These are phyloP conservation scores for Butyriboletus loyo DNA, from an alignment of 768 basidiomycete genomes.

Conservation along the genomic window DNA sequence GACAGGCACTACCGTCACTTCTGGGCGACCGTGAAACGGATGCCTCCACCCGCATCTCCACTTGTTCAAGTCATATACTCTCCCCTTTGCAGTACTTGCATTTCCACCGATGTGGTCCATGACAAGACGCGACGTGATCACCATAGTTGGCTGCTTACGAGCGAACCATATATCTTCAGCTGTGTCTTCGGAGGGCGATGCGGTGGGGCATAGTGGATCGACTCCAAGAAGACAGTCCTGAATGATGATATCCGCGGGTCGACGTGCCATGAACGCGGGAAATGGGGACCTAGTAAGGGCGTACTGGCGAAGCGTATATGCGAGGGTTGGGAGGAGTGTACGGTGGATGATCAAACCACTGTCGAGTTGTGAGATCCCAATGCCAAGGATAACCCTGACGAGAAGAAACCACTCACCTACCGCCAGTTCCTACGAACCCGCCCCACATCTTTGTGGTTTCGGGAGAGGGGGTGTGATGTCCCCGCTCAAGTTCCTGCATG, in stretches of 20 bases:
- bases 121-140: slow-evolving; percentile 41
- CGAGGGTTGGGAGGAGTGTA: slow-evolving; percentile 34
- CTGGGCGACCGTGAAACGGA: slow-evolving; percentile 39
- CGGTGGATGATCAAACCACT: slow-evolving; percentile 44
- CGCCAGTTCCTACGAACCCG: slow-evolving; percentile 42
- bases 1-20: slow-evolving; percentile 36
- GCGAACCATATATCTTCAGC: slow-evolving; percentile 5
- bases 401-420: slow-evolving; percentile 27
- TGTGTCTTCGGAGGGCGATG: slow-evolving; percentile 3
- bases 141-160: slow-evolving; percentile 24
- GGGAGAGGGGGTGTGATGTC: slow-evolving; percentile 10
- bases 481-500: slow-evolving; percentile 30
- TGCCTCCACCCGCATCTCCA: slow-evolving; percentile 48
- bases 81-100: slow-evolving; percentile 34
- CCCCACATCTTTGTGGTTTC: slow-evolving; percentile 27
- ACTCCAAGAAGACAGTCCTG: slow-evolving; percentile 42
- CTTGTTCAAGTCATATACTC: slow-evolving; percentile 31
- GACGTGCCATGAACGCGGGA: slow-evolving; percentile 25
- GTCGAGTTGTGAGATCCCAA: neutral
- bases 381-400: neutral
- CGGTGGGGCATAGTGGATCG: slow-evolving; percentile 37
- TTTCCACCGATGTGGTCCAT: slow-evolving; percentile 43
- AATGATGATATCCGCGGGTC: slow-evolving; percentile 39
- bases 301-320: slow-evolving; percentile 31
- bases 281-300: slow-evolving; percentile 28